Evolutionary conservation across 225 moss, liverwort and hornwort species (phyloP), one percentile per base, ranked within the genome.

Genomic region (Physcomitrium patens): DNA sequence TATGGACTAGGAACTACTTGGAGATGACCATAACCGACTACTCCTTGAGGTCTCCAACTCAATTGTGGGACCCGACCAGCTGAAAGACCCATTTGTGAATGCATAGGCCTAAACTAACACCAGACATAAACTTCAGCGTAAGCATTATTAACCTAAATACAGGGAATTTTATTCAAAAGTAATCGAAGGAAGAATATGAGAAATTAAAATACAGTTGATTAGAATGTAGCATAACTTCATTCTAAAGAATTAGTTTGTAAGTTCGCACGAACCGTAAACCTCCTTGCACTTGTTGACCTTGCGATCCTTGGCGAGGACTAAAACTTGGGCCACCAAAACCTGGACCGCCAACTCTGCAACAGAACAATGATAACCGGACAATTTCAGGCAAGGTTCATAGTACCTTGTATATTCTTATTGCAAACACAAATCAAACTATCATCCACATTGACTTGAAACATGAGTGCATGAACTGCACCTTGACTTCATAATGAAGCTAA

Each of bases 31-130:
- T 88, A 71, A 66, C 93, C 96, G 74, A 91, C 86, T 79, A 89
- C 93, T 76, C 89, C 93, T 77, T 91, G 89, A 18, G 93, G 96
- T 77, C 96, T 82, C 96, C 96, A 96, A 37, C 89, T 80, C 82
- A 93, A 77, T 46, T 93, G 96, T 37, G 88, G 93, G 59, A 92
- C 96, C 74, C 93, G 90, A 72, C 83, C 82, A 74, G 86, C 90
- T 78, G 89, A 81, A 76, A 91, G 91, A 55, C 89, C 91, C 87
- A 96, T 83, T 56, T 93, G 92, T 22, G 85, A 74, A 48, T 90
- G 92, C 64, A 87, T 85, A 43, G 91, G 86, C 82, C 96, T 96
- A 57, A 57, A 55, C 67, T 24, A 64, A 76, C 68, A 68, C 52
- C 73, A 75, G 42, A 60, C 72, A 83, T 37, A 13, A 81, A 63